Conservation (phyloP, 2,329 filamentous ascomycete species). For the Cryphonectria naterciae region DNA sequence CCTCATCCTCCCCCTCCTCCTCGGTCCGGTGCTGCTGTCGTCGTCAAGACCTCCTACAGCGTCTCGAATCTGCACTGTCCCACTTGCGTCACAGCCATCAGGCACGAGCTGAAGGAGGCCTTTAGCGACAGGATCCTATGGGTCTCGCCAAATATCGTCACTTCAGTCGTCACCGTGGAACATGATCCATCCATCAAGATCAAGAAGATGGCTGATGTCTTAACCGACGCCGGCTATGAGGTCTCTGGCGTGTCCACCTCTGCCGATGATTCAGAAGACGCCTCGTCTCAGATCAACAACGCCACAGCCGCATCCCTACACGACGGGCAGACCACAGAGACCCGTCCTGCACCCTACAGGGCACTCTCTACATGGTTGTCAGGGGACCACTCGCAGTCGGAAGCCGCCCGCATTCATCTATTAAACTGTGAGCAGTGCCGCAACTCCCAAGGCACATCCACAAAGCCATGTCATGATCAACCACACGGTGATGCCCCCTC, state of each 20-base stretch:
- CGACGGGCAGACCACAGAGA: slow-evolving; percentile 11
- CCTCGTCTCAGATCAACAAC: slow-evolving; percentile 28
- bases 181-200: slow-evolving; percentile 54
- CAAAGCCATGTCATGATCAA: slow-evolving; percentile 9
- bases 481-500: not conserved
- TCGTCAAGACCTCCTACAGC: slow-evolving; percentile 63
- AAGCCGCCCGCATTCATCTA: slow-evolving; percentile 42
- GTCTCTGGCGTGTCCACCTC: slow-evolving; percentile 52
- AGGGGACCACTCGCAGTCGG: slow-evolving; percentile 18
- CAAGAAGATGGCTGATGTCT: slow-evolving; percentile 47
- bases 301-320: slow-evolving; percentile 29
- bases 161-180: slow-evolving; percentile 67
- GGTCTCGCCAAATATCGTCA: slow-evolving; percentile 72
- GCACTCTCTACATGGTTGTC: slow-evolving; percentile 37
- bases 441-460: slow-evolving; percentile 29
- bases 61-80: slow-evolving; percentile 79
- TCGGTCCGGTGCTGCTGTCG: slow-evolving; percentile 32
- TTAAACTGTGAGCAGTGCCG: slow-evolving; percentile 50
- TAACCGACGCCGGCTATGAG: slow-evolving; percentile 63
- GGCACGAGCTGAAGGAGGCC: slow-evolving; percentile 56
- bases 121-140: slow-evolving; percentile 54
- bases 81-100: slow-evolving; percentile 71
- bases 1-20: slow-evolving; percentile 1
- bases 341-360: slow-evolving; percentile 28
- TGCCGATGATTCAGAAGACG: slow-evolving; percentile 34